Conservation (phyloP, 805 yeast species). For the Saccharomycopsis fodiens region DNA sequence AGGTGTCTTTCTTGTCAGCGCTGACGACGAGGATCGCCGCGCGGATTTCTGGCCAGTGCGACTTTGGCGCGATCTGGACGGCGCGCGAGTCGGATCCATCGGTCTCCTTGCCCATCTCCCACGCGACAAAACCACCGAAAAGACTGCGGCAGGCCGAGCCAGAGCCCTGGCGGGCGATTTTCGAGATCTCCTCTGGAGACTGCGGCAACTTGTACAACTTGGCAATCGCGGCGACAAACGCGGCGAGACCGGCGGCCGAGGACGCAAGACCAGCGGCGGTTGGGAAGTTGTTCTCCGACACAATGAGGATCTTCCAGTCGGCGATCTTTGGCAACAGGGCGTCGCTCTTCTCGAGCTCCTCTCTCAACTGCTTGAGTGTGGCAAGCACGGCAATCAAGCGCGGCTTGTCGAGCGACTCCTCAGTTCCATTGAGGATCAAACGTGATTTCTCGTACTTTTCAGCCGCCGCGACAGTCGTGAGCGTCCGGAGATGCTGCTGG, state of each 20-base stretch:
- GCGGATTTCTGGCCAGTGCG: slow-evolving; percentile 88
- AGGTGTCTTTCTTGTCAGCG: slow-evolving; percentile 89
- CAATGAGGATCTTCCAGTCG: slow-evolving; percentile 63
- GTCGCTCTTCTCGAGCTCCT: slow-evolving; percentile 49
- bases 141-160: slow-evolving; percentile 98
- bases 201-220: slow-evolving; percentile 80
- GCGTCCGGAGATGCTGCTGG: slow-evolving; percentile 83
- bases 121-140: slow-evolving; percentile 96
- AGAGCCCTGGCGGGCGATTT: slow-evolving; percentile 95
- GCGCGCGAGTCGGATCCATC: slow-evolving; percentile 95
- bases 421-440: slow-evolving; percentile 80
- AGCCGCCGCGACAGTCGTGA: slow-evolving; percentile 79
- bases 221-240: slow-evolving; percentile 85
- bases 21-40: slow-evolving; percentile 91
- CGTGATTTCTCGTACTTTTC: slow-evolving; percentile 50
- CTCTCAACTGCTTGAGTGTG: slow-evolving; percentile 64
- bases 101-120: slow-evolving; percentile 83
- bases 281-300: slow-evolving; percentile 94
- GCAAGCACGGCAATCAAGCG: slow-evolving; percentile 40
- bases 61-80: slow-evolving; percentile 76
- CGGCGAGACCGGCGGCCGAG: slow-evolving; percentile 98
- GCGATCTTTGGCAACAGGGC: slow-evolving; percentile 53
- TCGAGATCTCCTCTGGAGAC: slow-evolving; percentile 75
- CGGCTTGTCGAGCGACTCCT: slow-evolving; percentile 61
- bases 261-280: slow-evolving; percentile 99